Conservation (phyloP, 768 basidiomycete species). For the Suillus alpinus region DNA sequence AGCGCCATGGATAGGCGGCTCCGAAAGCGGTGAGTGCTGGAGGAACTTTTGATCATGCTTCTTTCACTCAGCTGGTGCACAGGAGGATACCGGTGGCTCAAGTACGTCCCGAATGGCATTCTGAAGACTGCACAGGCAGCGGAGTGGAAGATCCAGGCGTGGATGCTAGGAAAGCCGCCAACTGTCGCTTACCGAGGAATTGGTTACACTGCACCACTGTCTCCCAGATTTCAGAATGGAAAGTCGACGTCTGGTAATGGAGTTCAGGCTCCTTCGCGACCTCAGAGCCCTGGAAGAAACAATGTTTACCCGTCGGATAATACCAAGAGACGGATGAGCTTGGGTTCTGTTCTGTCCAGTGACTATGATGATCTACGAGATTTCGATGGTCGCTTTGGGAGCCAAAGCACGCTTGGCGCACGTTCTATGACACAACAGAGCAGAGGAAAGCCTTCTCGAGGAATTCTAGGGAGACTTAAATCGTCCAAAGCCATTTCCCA, state of each 20-base stretch:
- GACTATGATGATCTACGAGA: slow-evolving; percentile 87
- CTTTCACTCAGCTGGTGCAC: slow-evolving; percentile 15
- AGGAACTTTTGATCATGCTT: not conserved
- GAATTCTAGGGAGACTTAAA: slow-evolving; percentile 64
- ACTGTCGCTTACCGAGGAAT: slow-evolving; percentile 82
- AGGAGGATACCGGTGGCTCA: slow-evolving; percentile 95
- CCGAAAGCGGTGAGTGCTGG: slow-evolving; percentile 65
- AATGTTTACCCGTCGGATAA: slow-evolving; percentile 35
- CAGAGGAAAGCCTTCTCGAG: slow-evolving; percentile 59
- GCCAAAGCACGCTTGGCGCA: slow-evolving; percentile 67
- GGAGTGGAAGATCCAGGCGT: slow-evolving; percentile 95
- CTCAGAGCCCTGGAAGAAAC: slow-evolving; percentile 17
- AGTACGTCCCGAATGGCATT: slow-evolving; percentile 91
- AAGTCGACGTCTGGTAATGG: slow-evolving; percentile 20
- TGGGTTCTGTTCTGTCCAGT: slow-evolving; percentile 71
- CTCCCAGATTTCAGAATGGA: slow-evolving; percentile 28
- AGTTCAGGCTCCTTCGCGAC: slow-evolving; percentile 16
- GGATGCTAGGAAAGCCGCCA: slow-evolving; percentile 96
- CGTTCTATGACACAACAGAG: slow-evolving; percentile 37
- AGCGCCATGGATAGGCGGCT: slow-evolving; percentile 95
- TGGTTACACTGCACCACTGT: slow-evolving; percentile 60
- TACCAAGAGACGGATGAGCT: slow-evolving; percentile 58
- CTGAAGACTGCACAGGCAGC: slow-evolving; percentile 95
- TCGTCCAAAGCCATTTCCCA: slow-evolving; percentile 41
- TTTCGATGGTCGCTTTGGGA: slow-evolving; percentile 85